phyloP scores from a whole-genome alignment of 805 yeast genomes.

The Limtongozyma cylindracea region DNA sequence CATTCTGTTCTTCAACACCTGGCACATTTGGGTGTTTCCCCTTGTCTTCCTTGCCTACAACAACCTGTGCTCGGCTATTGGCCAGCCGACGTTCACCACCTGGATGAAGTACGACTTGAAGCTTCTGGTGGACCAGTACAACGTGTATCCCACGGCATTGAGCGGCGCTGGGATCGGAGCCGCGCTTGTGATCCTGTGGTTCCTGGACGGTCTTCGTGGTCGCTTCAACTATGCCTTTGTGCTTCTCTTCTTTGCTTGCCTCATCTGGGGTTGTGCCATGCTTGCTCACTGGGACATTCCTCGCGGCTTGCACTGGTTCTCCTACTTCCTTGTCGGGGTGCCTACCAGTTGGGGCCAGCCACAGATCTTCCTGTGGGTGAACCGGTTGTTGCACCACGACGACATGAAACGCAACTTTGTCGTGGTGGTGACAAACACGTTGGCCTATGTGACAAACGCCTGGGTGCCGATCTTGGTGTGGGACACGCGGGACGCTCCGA shows the following conservation, averaged over 20 bases:
- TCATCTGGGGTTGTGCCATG: slow-evolving; percentile 15
- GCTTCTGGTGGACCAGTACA: slow-evolving; percentile 9
- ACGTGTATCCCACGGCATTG: slow-evolving; percentile 14
- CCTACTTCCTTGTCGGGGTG: slow-evolving; percentile 19
- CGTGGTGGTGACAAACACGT: slow-evolving; percentile 13
- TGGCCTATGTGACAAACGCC: slow-evolving; percentile 15
- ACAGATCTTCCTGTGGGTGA: slow-evolving; percentile 28
- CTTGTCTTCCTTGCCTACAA: slow-evolving; percentile 11
- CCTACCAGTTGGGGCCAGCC: slow-evolving; percentile 30
- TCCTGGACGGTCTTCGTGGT: slow-evolving; percentile 9
- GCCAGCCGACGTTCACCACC: slow-evolving; percentile 16
- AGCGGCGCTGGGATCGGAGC: slow-evolving; percentile 12
- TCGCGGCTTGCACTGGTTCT: slow-evolving; percentile 20
- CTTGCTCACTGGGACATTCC: slow-evolving; percentile 23
- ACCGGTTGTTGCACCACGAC: slow-evolving; percentile 15
- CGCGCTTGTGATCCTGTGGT: slow-evolving; percentile 10
- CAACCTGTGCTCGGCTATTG: slow-evolving; percentile 8
- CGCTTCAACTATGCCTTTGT: slow-evolving; percentile 12
- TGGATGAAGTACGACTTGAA: slow-evolving; percentile 16
- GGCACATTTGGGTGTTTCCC: slow-evolving; percentile 23
- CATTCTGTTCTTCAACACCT: slow-evolving; percentile 15
- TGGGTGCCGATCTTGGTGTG: slow-evolving; percentile 17
- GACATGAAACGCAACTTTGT: slow-evolving; percentile 15
- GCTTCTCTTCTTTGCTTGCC: slow-evolving; percentile 10
- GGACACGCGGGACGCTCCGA: slow-evolving; percentile 11